Percentiles rank a stretch among this genome's conserved stretches.
phyloP scores from a whole-genome alignment of 345 rosid species.

The Hypericum androsaemum region DNA sequence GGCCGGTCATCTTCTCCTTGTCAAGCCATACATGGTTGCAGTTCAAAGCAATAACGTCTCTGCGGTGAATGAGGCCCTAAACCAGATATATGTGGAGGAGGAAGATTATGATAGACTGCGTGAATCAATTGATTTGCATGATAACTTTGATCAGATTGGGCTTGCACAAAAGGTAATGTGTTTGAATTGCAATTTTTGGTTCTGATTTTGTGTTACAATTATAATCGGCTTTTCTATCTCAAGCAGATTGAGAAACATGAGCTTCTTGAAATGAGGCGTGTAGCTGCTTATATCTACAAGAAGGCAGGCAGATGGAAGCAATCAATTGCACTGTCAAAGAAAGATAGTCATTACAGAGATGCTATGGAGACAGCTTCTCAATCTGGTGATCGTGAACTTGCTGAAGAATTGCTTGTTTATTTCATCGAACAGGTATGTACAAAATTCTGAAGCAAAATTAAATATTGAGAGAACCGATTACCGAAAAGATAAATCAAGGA shows the following conservation, averaged over 20 bases:
- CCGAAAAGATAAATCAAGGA: too few relatives aligned
- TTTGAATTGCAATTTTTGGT: not conserved
- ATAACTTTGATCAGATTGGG: slow-evolving; percentile 89
- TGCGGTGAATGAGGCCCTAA: slow-evolving; percentile 91
- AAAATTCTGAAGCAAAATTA: not conserved
- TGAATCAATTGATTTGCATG: slow-evolving; percentile 83
- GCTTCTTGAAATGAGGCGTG: slow-evolving; percentile 99
- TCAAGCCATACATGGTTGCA: slow-evolving; percentile 95
- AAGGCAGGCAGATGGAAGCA: slow-evolving; percentile 99
- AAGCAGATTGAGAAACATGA: slow-evolving; percentile 94
- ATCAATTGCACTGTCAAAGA: slow-evolving; percentile 93
- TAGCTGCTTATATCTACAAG: slow-evolving; percentile 95
- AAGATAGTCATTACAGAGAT: slow-evolving; percentile 82
- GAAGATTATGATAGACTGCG: slow-evolving; percentile 93
- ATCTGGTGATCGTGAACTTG: slow-evolving; percentile 93
- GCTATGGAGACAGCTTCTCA: slow-evolving; percentile 99
- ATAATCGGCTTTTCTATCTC: slow-evolving; percentile 7
- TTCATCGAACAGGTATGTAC: slow-evolving; percentile 74
- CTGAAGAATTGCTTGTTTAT: slow-evolving; percentile 88
- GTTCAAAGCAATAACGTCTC: slow-evolving; percentile 90
- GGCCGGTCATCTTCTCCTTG: slow-evolving; percentile 90
- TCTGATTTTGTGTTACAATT: not conserved
- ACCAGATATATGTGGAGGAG: slow-evolving; percentile 86
- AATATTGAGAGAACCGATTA: too few relatives aligned
- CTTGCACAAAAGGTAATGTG: slow-evolving; percentile 71